A percentile compares a stretch with the other conserved stretches of the same genome.
Evolutionary conservation across 23 red algal genomes (phyloP).

Genomic region (Agarophyton chilense): DNA sequence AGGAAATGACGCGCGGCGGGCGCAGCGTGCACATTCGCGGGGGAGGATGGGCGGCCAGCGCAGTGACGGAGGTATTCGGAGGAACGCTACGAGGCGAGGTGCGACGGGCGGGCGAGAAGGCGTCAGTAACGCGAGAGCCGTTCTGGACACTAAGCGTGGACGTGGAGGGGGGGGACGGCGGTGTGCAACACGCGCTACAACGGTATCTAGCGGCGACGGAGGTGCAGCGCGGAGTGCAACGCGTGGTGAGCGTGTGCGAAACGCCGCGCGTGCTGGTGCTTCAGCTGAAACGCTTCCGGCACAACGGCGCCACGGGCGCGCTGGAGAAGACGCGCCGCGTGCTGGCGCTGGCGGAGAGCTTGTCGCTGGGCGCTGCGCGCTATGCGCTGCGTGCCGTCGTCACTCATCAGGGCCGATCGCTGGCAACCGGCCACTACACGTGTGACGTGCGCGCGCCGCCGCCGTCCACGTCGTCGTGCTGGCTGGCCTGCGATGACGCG

Average conservation of each 20-base stretch:
- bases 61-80: conserved; percentile 78
- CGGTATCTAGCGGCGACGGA: conserved; percentile 93
- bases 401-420: conserved; percentile 77
- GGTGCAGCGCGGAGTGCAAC: conserved; percentile 49
- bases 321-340: conserved; percentile 63
- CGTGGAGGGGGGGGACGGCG: conserved; percentile 52
- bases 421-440: conserved; percentile 93
- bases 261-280: conserved; percentile 83
- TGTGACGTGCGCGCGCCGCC: conserved; percentile 69
- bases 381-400: conserved; percentile 84
- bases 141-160: conserved; percentile 87
- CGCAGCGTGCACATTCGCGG: conserved; percentile 74
- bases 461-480: conserved; percentile 8
- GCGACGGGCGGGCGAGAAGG: conserved; percentile 56
- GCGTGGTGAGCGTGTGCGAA: conserved; percentile 54
- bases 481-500: conserved; percentile 83
- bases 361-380: conserved; percentile 41
- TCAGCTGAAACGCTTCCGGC: conserved; percentile 88
- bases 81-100: conserved; percentile 84
- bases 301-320: conserved; percentile 47
- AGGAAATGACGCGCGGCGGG: conserved; percentile 76
- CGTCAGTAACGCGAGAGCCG: conserved; percentile 90
- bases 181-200: conserved; percentile 69
- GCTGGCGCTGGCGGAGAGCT: conserved; percentile 54
- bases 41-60: conserved; percentile 24